Base-by-base conservation (phyloP, 2,329 filamentous ascomycete species). In the Exophiala dermatitidis region DNA sequence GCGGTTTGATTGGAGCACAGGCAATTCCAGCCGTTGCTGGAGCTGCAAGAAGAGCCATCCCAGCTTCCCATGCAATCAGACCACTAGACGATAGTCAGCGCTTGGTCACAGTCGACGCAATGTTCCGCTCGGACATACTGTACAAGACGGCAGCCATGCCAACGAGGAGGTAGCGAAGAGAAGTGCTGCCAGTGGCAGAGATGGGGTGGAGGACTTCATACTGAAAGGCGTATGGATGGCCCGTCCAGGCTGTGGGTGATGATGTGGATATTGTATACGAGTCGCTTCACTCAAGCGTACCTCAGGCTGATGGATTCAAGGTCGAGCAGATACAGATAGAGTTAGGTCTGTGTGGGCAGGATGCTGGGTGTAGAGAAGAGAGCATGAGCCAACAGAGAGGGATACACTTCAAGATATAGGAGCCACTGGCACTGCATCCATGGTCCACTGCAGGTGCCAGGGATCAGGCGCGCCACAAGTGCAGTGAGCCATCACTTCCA, bases 1-100 rank as follows among this genome's bases (percentile, higher is more conserved):
- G 58, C 59, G 28, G 58, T 60, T 36, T 53, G 46, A 49, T 64
- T 63, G 36, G 52, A 57, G 52, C 62, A 64, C 31, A 64, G 55
- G 51, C 62, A 64, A 40, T 60, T 54, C 61, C 60, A 64, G 32
- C 61, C 61, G 40, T 32, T 57, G 31, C 19, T 38, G 28, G 55
- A 36, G 33, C 47, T 51, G 46, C 61, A 64, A n/a, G 47, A 48
- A 7, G 60, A 43, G 40, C 58, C 59, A 50, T 64, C 58, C 60
- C 59, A 61, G 50, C 45, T 52, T 10, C 52, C 54, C 57, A 62
- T 56, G 46, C 61, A 63, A 49, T 63, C 61, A 57, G 57, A 56
- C 58, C 57, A 62, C 53, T 58, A 46, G 33, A 46, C 12, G 28
- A 44, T 2, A 41, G 52, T 54, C 9, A 49, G 47, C 34, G 38